A percentile compares a stretch with the other conserved stretches of the same genome.
Conservation (phyloP, 768 basidiomycete species). For the Tylopilus balloui region DNA sequence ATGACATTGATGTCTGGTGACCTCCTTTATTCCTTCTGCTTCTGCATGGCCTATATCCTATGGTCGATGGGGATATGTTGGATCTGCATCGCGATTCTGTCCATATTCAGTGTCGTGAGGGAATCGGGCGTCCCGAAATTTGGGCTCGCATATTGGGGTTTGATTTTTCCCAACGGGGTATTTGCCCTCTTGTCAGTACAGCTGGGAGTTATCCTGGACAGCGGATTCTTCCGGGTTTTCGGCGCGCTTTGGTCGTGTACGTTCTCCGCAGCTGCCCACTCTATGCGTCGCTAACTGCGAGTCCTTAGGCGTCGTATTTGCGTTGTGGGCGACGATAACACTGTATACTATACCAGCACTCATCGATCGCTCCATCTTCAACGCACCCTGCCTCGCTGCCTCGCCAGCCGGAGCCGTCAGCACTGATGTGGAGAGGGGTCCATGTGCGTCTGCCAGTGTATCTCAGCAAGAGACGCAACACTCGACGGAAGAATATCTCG, state of each 20-base stretch:
- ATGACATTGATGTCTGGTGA: conserved; percentile 35
- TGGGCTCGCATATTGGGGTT: conserved; percentile 49
- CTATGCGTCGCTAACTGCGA: neutral
- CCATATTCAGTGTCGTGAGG: conserved; percentile 33
- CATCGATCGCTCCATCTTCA: conserved; percentile 45
- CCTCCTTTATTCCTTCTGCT: conserved; percentile 40
- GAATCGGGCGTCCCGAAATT: conserved; percentile 37
- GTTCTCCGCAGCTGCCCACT: conserved; percentile 13
- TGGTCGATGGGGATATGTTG: conserved; percentile 57
- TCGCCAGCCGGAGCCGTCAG: neutral
- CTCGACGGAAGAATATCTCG: neutral
- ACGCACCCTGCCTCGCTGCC: conserved; percentile 39
- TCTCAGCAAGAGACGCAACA: neutral
- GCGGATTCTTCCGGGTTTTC: conserved; percentile 46
- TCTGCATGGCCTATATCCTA: conserved; percentile 43
- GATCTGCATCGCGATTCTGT: conserved; percentile 42
- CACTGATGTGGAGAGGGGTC: conserved; percentile 9
- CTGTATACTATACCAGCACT: conserved; percentile 42
- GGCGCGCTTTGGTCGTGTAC: conserved; percentile 52
- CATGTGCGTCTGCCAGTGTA: no score
- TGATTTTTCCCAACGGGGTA: conserved; percentile 53
- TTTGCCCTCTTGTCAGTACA: conserved; percentile 48
- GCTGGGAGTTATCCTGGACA: conserved; percentile 46
- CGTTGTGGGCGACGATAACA: conserved; percentile 40
- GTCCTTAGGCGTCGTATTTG: conserved; percentile 36